phyloP scores from a whole-genome alignment of 2,329 filamentous ascomycete species.

The Colletotrichum sojae region DNA sequence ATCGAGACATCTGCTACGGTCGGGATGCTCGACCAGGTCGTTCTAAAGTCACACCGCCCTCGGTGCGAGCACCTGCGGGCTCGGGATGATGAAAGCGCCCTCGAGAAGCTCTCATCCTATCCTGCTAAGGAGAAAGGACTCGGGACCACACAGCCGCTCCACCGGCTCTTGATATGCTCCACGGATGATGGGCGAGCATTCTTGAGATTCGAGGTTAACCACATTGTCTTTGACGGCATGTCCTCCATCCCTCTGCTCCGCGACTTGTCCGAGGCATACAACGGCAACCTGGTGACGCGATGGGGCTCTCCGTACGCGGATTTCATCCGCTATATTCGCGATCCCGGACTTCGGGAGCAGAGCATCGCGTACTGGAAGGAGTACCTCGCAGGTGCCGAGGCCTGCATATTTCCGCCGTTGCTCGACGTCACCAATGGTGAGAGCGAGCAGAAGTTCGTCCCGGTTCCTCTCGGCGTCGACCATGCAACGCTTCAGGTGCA shows the following conservation, averaged over 20 bases:
- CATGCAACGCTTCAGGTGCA: conserved; percentile 47
- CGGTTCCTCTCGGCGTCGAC: neutral
- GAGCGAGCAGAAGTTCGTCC: neutral
- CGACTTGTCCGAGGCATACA: conserved; percentile 48
- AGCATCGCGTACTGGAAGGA: conserved; percentile 46
- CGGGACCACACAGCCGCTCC: neutral
- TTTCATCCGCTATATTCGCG: conserved; percentile 43
- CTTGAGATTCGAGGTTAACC: conserved; percentile 43
- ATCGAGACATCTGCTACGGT: conserved; percentile 47
- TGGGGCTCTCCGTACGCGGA: conserved; percentile 38
- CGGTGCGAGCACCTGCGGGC: neutral
- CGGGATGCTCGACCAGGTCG: conserved; percentile 46
- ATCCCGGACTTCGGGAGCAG: conserved; percentile 41
- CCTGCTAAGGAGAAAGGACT: conserved; percentile 5
- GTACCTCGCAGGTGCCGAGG: conserved; percentile 45
- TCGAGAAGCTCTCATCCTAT: neutral
- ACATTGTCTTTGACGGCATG: conserved; percentile 52
- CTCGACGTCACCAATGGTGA: conserved; percentile 6
- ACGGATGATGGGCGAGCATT: conserved; percentile 3
- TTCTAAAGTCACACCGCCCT: conserved; percentile 42
- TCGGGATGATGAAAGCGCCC: neutral
- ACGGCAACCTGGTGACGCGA: conserved; percentile 30
- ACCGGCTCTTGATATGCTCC: conserved; percentile 8
- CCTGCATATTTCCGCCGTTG: conserved; percentile 48
- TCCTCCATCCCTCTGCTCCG: conserved; percentile 48